Evolutionary conservation across 805 yeast genomes (phyloP), one percentile per base, ranked within the genome.

Genomic region (Candida boidinii): DNA sequence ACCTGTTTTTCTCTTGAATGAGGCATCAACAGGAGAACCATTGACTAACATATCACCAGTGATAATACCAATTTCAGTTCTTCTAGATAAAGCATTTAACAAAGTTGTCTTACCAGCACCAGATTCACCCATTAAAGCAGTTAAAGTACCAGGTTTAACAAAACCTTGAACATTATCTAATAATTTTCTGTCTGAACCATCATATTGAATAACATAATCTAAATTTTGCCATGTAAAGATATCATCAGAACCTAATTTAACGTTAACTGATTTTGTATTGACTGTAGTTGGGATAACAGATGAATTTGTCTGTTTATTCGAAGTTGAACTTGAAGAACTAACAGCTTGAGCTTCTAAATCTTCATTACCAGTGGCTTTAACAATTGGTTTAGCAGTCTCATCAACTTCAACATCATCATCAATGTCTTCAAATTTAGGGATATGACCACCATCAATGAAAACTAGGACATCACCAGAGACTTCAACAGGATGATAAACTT

Each of bases 31-130:
- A 3, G 66, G 62, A 16, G 54, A 55, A 38, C 78, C 78, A 46
- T 73, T 69, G 14, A 73, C 73, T 36, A 71, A 47, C 66, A 70
- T 65, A 38, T 66, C 75, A 39, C 79, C 79, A 12, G 76, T 68
- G 18, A 73, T 57, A 29, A 68, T 63, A 39, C 79, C 79, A 33
- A 63, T 56, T 31, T 67, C 66, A 27, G 63, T 56, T 47, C 80
- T 58, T 44, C 66, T 68, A 29, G 77, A 68, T 38, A 73, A 51
- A 21, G 67, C 66, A 44, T 73, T 73, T 37, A 73, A 57, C 30
- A 73, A 51, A 4, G 80, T 73, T 0, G 79, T 73, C 48, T 73
- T 73, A 45, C 79, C 80, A 15, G 79, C 79, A 42, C 80, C 80
- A 4, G 78, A 70, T 44, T 70, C 79, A 38, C 80, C 80, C 76